These are phyloP conservation scores for Gaertneriomyces sp. DNA, from an alignment of 192 early-diverging fungal species.

Conservation along the genomic window DNA sequence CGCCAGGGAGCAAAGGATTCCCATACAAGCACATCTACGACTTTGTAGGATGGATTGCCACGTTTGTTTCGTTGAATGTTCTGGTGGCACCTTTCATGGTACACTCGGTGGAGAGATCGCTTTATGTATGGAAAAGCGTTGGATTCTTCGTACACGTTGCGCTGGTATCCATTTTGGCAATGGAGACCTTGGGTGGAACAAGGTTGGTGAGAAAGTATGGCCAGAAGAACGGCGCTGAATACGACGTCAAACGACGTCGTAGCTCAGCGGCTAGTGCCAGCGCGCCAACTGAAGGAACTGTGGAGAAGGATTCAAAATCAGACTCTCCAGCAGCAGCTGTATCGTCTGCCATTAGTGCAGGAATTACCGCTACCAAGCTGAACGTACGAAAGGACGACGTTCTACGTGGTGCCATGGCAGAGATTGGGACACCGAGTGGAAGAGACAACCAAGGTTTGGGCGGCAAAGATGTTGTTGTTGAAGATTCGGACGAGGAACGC, in stretches of 20 bases:
- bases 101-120: slow-evolving; percentile 49
- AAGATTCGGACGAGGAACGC: no score
- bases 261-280: neutral
- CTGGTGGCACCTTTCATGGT: slow-evolving; percentile 67
- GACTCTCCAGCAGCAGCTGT: no score
- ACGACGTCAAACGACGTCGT: neutral
- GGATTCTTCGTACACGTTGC: slow-evolving; percentile 62
- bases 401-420: no score
- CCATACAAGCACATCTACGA: slow-evolving; percentile 62
- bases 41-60: slow-evolving; percentile 61
- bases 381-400: no score
- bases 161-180: slow-evolving; percentile 12
- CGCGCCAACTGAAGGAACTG: no score
- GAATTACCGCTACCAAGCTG: no score
- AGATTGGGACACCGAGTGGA: no score
- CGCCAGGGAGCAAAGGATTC: slow-evolving; percentile 29
- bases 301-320: no score
- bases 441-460: no score
- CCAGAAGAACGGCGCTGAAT: slow-evolving; percentile 15
- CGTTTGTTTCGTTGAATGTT: slow-evolving; percentile 67
- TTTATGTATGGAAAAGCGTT: slow-evolving; percentile 59
- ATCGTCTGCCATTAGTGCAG: no score
- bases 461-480: no score
- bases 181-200: neutral
- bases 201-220: slow-evolving; percentile 6